Base-by-base conservation (phyloP, 345 rosid species). In the Kandelia obovata region DNA sequence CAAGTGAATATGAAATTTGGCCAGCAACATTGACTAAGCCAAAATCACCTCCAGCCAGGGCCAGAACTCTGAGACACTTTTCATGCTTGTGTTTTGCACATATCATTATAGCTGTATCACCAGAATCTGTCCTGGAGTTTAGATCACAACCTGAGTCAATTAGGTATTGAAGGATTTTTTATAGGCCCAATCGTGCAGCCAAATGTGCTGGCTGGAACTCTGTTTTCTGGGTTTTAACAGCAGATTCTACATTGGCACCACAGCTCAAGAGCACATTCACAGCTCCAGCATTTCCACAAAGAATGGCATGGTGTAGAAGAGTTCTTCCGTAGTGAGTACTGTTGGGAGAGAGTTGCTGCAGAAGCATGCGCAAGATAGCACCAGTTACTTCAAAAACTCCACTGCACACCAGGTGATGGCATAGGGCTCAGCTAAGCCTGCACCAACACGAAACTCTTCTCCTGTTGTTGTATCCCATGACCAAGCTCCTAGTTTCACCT, bases 341-440 rank as follows among this genome's bases (percentile, higher is more conserved):
- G 69, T 83, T 72, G 6, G 83, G 83, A 31, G 89, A 75, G 28
- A 77, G 69, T 31, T 81, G 68, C 71, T 82, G 79, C 64, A 92
- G 91, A 28, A 95, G 86, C 86, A 90, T 76, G 32, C 81, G 77
- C 79, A 95, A 77, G 63, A 92, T 89, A 8, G 86, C 66, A 58
- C 99, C 98, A 53, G 85, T 87, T 25, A 67, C 79, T 85, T 92
- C 99, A 73, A 87, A 71, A 87, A 95, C 75, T 95, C 99, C 47
- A 95, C 94, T 5, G 96, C 96, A 73, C 92, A 95, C 97, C 99
- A 92, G 49, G 87, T 82, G 79, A 95, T 81, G 61, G 83, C 77
- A 71, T 92, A 95, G 3, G 99, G 97, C 60, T 95, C 99, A 26
- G 99, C 94, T 59, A 95, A 73, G 83, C 99, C 99, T 30, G 98